These are phyloP conservation scores for Penicillium decumbens DNA, from an alignment of 2,329 filamentous ascomycete species.

Conservation along the genomic window DNA sequence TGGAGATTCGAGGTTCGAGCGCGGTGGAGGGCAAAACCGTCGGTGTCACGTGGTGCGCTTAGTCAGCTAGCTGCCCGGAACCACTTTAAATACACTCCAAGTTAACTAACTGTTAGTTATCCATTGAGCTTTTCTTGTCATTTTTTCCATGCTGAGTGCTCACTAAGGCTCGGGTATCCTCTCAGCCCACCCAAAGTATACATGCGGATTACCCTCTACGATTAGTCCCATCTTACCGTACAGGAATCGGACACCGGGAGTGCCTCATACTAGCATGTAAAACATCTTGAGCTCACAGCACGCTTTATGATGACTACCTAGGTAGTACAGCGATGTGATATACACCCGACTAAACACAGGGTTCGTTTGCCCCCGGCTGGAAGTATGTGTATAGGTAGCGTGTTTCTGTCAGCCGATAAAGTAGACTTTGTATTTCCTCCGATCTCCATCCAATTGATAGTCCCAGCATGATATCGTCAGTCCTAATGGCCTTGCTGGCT, in stretches of 20 bases:
- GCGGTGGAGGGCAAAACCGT: slow-evolving; percentile 13
- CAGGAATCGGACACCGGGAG: not conserved
- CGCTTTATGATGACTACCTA: not conserved
- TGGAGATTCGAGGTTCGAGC: slow-evolving; percentile 10
- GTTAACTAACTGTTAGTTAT: too few relatives aligned
- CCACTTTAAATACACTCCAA: too few relatives aligned
- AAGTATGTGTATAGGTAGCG: not conserved
- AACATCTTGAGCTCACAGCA: not conserved
- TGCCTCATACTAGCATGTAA: not conserved
- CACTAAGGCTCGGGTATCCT: not conserved
- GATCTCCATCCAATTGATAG: too few relatives aligned
- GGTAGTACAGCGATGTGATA: not conserved
- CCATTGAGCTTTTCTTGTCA: too few relatives aligned
- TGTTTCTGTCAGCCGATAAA: not conserved
- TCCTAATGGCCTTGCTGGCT: slow-evolving; percentile 3
- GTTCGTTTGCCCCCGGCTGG: not conserved
- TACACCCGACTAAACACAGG: not conserved
- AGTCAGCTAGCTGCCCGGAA: slow-evolving; percentile 3
- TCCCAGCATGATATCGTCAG: slow-evolving; percentile 1
- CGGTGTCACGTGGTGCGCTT: slow-evolving; percentile 9
- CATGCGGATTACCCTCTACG: not conserved
- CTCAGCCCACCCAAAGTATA: not conserved
- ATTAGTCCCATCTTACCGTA: not conserved
- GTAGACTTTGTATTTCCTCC: not conserved
- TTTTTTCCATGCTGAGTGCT: too few relatives aligned